Conservation (phyloP, 2,329 filamentous ascomycete genomes). For the Trichoderma sp. region DNA sequence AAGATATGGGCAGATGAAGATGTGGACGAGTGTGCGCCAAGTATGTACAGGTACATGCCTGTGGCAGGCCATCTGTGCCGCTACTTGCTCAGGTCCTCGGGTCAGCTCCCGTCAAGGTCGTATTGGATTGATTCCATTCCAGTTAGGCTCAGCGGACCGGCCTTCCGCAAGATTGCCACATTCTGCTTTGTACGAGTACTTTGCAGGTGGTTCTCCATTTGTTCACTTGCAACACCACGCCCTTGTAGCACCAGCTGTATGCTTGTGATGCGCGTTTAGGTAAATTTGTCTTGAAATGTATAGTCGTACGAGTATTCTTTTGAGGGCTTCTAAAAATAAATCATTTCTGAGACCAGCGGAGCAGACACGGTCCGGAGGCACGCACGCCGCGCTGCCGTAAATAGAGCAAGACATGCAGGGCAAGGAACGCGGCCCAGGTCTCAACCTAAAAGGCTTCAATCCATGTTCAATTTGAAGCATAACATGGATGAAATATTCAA, state of each 20-base stretch:
- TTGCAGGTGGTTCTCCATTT: not conserved
- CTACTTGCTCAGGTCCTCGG: not conserved
- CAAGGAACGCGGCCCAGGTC: not conserved
- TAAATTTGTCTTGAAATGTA: not conserved
- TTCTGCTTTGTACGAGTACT: not conserved
- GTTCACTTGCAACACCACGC: not conserved
- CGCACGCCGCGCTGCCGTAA: not conserved
- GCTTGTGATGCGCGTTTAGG: not conserved
- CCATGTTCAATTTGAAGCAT: not conserved
- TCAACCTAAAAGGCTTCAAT: not conserved
- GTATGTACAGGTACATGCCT: not conserved
- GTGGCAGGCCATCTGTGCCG: not conserved
- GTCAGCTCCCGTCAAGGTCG: not conserved
- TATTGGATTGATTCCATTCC: not conserved
- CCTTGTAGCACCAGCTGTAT: not conserved
- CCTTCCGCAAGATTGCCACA: slow-evolving; percentile 1
- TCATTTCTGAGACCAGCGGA: not conserved
- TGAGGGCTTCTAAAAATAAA: not conserved
- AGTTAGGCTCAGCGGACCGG: slow-evolving; percentile 18
- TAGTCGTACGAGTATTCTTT: too few species aligned
- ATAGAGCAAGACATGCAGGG: slow-evolving; percentile 16
- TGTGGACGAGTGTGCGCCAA: not conserved
- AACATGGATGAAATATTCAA: not conserved
- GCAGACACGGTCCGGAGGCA: not conserved
- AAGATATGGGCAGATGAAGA: not conserved